Base-by-base conservation (phyloP, 1,284 basidiomycete genomes). In the Somion occarium region DNA sequence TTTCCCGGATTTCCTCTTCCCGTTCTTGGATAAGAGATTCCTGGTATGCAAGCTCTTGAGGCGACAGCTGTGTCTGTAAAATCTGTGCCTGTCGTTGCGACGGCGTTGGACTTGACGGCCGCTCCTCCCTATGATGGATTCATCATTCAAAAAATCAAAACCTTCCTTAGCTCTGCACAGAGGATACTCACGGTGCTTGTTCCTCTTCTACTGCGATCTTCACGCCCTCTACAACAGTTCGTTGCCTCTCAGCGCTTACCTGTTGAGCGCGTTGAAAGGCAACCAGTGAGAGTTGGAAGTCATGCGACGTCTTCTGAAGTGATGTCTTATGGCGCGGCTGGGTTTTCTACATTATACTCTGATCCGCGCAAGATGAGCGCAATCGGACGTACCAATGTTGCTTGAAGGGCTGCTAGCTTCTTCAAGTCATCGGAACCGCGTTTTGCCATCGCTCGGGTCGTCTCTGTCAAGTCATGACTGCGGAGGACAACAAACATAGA, bases 1-100 rank as follows among this genome's bases (percentile, higher is more conserved):
- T 99, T 65, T 98, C 95, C 42, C 90, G 83, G 53, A 99, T 99
- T 64, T 98, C 96, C 1, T 77, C 78, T 67, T 99, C 96, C 18
- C 97, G 90, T 67, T 98, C 96, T 52, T 91, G 90, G 55, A 99
- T 97, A 34, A 99, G 73, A 11, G 92, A 91, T 63, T 99, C 96
- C 66, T 99, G 97, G 67, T 96, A 96, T 34, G 93, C 93, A 24
- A 98, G 79, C 67, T 99, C 96, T 58, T 92, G 88, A 0, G 91
- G 87, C 0, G 91, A 86, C 46, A 95, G 73, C 67, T 91, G 82
- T 46, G 74, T 73, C 61, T 91, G 88, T 30, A 89, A 64, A 1
- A 87, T 68, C 61, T 87, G 88, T 2, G 81, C 83, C 65, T 91
- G 88, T 50, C 82, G 79, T 59, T 86, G 82, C 50, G 63, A 63